These are phyloP conservation scores for Falciphora oryzae DNA, from an alignment of 2,329 filamentous ascomycete species.

Conservation along the genomic window DNA sequence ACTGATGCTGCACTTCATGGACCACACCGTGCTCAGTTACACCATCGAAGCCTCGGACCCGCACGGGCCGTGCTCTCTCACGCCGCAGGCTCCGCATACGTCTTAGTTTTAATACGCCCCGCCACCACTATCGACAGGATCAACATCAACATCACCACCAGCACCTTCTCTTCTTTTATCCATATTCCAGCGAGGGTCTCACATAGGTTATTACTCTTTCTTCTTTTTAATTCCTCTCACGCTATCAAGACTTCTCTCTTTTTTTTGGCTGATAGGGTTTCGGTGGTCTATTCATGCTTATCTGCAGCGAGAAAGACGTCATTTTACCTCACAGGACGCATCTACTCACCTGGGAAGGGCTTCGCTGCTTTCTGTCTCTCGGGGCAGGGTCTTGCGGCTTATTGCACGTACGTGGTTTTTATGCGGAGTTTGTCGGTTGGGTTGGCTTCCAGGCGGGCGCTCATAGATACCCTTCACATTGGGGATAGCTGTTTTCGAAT, in stretches of 20 bases:
- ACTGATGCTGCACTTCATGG: slow-evolving; percentile 65
- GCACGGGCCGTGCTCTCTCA: neutral
- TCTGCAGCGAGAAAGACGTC: neutral
- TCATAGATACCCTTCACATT: neutral
- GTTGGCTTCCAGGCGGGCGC: neutral
- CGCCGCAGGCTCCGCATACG: neutral
- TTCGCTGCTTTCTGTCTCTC: too few relatives aligned
- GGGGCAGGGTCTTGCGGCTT: neutral
- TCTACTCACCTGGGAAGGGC: too few relatives aligned
- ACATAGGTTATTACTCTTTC: neutral
- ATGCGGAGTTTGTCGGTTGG: neutral
- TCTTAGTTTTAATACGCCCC: too few relatives aligned
- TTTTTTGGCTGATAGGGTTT: neutral
- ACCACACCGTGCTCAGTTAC: slow-evolving; percentile 66
- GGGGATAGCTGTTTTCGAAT: neutral
- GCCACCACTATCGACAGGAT: neutral
- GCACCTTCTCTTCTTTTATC: neutral
- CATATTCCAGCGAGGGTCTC: neutral
- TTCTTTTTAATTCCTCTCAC: neutral
- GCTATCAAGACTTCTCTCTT: neutral
- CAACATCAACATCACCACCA: neutral
- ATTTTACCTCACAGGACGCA: neutral
- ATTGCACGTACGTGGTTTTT: neutral
- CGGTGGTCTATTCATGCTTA: neutral
- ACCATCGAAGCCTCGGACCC: slow-evolving; percentile 38